Base-by-base conservation (phyloP, 345 rosid genomes). In the Boechera retrofracta region DNA sequence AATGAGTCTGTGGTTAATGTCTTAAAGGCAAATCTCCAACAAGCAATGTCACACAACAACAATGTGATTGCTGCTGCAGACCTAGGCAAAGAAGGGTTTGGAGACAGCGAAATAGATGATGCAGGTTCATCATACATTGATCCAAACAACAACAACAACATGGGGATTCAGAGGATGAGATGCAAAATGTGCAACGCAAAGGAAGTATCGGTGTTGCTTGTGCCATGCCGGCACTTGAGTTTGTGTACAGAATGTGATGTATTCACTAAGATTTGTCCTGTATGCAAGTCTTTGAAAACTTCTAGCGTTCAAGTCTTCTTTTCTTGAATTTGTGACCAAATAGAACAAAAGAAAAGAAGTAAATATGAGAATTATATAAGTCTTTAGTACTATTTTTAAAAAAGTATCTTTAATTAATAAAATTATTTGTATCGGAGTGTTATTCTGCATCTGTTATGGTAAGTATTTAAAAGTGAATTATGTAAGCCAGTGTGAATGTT, bases 221-320 rank as follows among this genome's bases (percentile, higher is more conserved):
- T 84, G 84, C 97, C 94, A 4, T 91, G 92, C 70, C 82, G 90
- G 71, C 93, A 86, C 72, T 82, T 91, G 81, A 82, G 90, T 56
- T 80, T 91, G 79, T 91, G 94, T 82, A 86, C 77, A 81, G 97
- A 87, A 38, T 91, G 92, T 62, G 89, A 82, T 66, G 82, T 75
- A 48, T 75, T 81, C 71, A 67, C 79, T 58, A 75, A 82, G 28
- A 68, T 69, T 62, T 89, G 94, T 77, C 97, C 89, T 39, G 72
- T 87, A 52, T 87, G 97, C 82, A 80, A 76, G 81, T 79, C 78
- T 75, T 79, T 72, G 83, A 89, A 82, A 82, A 84, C 85, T 47
- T 82, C 82, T 39, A 82, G 95, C 49, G 80, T 91, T 72, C 85
- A 80, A 53, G 97, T 93, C 65, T 67, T 73, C 71, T 79, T 73